phyloP scores from a whole-genome alignment of 2,329 filamentous ascomycete species.

The Fusarium musae region DNA sequence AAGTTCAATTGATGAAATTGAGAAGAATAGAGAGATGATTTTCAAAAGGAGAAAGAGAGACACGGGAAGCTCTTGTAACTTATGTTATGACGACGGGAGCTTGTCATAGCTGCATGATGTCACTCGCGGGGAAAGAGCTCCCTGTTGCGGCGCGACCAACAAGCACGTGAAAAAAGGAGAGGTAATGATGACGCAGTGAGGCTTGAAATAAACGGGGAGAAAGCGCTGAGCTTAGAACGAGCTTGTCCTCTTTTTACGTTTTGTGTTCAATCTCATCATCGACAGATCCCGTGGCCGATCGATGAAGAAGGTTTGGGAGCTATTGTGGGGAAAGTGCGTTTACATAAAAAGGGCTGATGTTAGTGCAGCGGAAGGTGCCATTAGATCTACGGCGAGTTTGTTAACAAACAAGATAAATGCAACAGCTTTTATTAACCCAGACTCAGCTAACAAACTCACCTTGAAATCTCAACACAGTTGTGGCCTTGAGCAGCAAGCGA shows the following conservation, averaged over 20 bases:
- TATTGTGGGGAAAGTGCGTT: constrained; percentile 16
- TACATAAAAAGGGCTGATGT: constrained; percentile 1
- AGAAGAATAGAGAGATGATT: not conserved
- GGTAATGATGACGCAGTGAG: constrained; percentile 44
- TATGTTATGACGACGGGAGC: constrained; percentile 38
- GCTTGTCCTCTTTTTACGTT: constrained; percentile 10
- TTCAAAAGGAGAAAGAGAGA: constrained; percentile 1
- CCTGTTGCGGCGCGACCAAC: constrained; percentile 30
- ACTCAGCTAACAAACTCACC: not conserved
- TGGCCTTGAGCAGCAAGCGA: not conserved
- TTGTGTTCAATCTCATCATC: constrained; percentile 26
- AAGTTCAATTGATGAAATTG: constrained; percentile 20
- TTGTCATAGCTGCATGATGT: constrained; percentile 41
- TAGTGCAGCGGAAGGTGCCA: constrained; percentile 11
- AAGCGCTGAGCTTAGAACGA: not conserved
- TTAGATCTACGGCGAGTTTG: not conserved
- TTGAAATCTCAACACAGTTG: not conserved
- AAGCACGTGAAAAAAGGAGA: constrained; percentile 35
- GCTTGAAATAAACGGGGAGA: constrained; percentile 20
- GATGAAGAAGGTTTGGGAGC: constrained; percentile 2
- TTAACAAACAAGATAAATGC: not conserved
- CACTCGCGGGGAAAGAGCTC: constrained; percentile 39
- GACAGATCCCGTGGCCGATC: constrained; percentile 30
- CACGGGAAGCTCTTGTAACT: constrained; percentile 23
- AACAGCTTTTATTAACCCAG: not conserved